Evolutionary conservation across 768 basidiomycete genomes (phyloP).

Genomic region (Leccinum rimulosum): DNA sequence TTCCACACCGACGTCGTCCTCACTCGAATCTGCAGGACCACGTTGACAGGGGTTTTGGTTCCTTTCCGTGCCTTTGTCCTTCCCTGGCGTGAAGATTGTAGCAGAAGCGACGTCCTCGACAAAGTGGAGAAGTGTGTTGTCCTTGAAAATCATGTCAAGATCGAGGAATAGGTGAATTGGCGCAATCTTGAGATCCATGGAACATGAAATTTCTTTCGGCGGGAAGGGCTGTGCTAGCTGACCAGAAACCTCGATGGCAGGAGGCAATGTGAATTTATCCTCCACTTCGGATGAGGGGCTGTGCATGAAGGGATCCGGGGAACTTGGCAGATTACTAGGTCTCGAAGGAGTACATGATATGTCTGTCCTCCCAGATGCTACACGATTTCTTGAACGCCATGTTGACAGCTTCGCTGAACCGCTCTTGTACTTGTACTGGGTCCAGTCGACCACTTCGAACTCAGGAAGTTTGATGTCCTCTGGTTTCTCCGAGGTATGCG

Average conservation of each 20-base stretch:
- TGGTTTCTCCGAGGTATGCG: slow-evolving; percentile 21
- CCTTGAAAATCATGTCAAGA: slow-evolving; percentile 43
- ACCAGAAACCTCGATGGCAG: slow-evolving; percentile 22
- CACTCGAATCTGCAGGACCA: slow-evolving; percentile 4
- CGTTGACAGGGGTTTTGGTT: neutral
- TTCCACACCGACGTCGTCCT: slow-evolving; percentile 13
- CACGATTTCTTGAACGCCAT: slow-evolving; percentile 54
- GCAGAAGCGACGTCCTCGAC: slow-evolving; percentile 41
- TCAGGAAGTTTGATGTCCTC: slow-evolving; percentile 41
- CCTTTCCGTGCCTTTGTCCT: neutral
- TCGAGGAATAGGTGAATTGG: slow-evolving; percentile 82
- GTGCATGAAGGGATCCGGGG: slow-evolving; percentile 17
- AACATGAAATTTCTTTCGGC: slow-evolving; percentile 1
- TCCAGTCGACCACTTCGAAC: slow-evolving; percentile 67
- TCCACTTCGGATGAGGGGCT: slow-evolving; percentile 18
- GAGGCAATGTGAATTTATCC: slow-evolving; percentile 9
- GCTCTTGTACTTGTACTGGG: slow-evolving; percentile 37
- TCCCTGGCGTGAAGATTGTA: slow-evolving; percentile 12
- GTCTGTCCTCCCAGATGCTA: slow-evolving; percentile 15
- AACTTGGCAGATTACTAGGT: slow-evolving; percentile 15
- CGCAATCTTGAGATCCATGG: slow-evolving; percentile 39
- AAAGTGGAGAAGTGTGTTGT: slow-evolving; percentile 44
- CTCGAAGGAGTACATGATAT: slow-evolving; percentile 17
- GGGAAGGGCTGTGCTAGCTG: neutral
- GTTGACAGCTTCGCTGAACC: slow-evolving; percentile 54